phyloP scores from a whole-genome alignment of 805 yeast genomes.

The Ogataea methanolica region DNA sequence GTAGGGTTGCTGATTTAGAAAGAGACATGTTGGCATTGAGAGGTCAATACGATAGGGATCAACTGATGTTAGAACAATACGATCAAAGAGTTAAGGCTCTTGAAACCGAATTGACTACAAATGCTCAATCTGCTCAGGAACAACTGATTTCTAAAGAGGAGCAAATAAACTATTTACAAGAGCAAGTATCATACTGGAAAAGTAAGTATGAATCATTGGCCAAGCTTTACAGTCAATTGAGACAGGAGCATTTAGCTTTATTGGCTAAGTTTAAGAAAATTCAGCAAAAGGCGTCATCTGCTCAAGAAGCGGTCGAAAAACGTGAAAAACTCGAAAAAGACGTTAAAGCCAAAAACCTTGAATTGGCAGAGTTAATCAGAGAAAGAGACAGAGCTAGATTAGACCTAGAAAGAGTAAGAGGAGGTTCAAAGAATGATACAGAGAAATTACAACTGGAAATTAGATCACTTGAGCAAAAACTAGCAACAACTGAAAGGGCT shows the following conservation, averaged over 20 bases:
- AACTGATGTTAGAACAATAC: conserved; percentile 76
- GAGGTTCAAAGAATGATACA: conserved; percentile 58
- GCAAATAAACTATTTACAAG: conserved; percentile 60
- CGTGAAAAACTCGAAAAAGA: conserved; percentile 81
- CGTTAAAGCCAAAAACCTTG: conserved; percentile 78
- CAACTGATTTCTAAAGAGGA: conserved; percentile 77
- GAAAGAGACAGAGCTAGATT: conserved; percentile 86
- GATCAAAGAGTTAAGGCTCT: conserved; percentile 79
- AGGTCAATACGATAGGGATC: conserved; percentile 84
- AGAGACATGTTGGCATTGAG: conserved; percentile 70
- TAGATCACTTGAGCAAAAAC: conserved; percentile 53
- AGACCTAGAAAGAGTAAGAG: conserved; percentile 68
- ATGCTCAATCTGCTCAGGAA: conserved; percentile 61
- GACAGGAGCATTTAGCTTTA: conserved; percentile 84
- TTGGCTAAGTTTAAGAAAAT: conserved; percentile 73
- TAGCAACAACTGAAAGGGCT: conserved; percentile 54
- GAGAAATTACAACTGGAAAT: conserved; percentile 63
- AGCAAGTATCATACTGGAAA: conserved; percentile 75
- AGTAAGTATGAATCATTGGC: conserved; percentile 86
- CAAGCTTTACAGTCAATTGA: conserved; percentile 80
- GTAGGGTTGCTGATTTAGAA: conserved; percentile 75
- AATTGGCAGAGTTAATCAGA: conserved; percentile 81
- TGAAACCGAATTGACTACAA: conserved; percentile 63
- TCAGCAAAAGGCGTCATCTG: conserved; percentile 81
- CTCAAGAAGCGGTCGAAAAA: conserved; percentile 84